Evolutionary conservation across 768 basidiomycete species (phyloP).

Genomic region (Boletus patriciae): DNA sequence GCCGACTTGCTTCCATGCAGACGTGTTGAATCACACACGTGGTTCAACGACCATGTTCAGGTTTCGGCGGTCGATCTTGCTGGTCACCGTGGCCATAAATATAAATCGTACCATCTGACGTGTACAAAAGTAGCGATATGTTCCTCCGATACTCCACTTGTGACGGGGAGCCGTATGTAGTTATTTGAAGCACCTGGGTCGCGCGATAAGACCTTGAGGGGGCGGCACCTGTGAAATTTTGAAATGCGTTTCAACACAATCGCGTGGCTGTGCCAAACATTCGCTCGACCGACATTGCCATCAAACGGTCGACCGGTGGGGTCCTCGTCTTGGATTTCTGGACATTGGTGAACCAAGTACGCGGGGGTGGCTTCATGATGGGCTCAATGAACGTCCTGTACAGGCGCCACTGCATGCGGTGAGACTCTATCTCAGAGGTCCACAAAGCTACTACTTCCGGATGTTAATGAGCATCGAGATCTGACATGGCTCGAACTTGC

Average conservation of each 20-base stretch:
- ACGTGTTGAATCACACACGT: too few species aligned
- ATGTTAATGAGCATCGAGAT: background rate
- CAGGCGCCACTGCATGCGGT: background rate
- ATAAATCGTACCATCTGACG: background rate
- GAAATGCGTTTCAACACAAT: slow-evolving; percentile 2
- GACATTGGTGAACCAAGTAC: background rate
- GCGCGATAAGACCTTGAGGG: background rate
- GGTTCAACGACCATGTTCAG: background rate
- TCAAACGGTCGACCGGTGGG: too few species aligned
- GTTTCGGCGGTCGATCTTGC: background rate
- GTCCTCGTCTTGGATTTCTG: background rate
- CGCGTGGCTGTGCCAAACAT: background rate
- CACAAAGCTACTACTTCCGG: background rate
- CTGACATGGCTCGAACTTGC: background rate
- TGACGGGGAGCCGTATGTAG: background rate
- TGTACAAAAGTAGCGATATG: background rate
- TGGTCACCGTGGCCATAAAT: background rate
- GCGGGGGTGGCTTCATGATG: background rate
- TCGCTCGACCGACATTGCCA: background rate
- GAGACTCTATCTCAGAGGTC: slow-evolving; percentile 6
- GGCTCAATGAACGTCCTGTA: background rate
- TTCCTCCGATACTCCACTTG: background rate
- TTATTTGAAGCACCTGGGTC: background rate
- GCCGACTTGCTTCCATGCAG: too few species aligned
- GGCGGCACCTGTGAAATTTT: background rate